Evolutionary conservation across 495 filamentous ascomycete species (phyloP).

Genomic region (Talaromyces borbonicus): DNA sequence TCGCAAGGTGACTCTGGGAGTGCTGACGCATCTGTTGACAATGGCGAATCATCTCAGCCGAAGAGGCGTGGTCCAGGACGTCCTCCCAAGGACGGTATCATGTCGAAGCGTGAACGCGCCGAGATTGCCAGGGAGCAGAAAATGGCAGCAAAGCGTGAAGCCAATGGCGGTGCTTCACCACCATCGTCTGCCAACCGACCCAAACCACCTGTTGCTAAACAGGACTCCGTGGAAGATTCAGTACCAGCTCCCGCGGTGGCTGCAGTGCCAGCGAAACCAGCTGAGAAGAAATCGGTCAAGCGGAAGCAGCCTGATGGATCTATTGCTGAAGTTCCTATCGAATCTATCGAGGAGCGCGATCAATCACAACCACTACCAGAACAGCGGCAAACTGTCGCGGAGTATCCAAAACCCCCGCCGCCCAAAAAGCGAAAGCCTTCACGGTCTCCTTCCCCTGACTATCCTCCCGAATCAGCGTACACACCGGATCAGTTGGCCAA

Average conservation of each 20-base stretch:
- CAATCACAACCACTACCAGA: conserved; percentile 15
- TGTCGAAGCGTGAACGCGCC: conserved; percentile 75
- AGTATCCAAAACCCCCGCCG: conserved; percentile 36
- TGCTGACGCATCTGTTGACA: conserved; percentile 26
- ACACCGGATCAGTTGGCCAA: conserved; percentile 79
- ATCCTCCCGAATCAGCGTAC: conserved; percentile 65
- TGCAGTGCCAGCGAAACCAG: conserved; percentile 46
- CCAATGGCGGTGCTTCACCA: conserved; percentile 34
- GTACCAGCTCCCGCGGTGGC: conserved; percentile 36
- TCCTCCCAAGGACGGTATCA: conserved; percentile 85
- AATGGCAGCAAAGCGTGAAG: conserved; percentile 37
- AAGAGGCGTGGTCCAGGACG: conserved; percentile 77
- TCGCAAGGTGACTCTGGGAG: conserved; percentile 19
- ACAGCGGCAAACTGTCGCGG: conserved; percentile 32
- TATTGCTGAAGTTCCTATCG: conserved; percentile 30
- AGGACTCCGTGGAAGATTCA: conserved; percentile 41
- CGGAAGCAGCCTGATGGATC: conserved; percentile 51
- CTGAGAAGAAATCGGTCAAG: conserved; percentile 73
- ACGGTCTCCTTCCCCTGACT: conserved; percentile 59
- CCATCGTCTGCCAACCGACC: conserved; percentile 41
- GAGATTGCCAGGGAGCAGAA: conserved; percentile 54
- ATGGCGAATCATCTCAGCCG: conserved; percentile 26
- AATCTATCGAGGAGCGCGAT: conserved; percentile 38
- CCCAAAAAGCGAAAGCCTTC: conserved; percentile 47
- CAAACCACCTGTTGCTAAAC: conserved; percentile 40